Evolutionary conservation across 768 basidiomycete genomes (phyloP).

Genomic region (Hortiboletus campestris): DNA sequence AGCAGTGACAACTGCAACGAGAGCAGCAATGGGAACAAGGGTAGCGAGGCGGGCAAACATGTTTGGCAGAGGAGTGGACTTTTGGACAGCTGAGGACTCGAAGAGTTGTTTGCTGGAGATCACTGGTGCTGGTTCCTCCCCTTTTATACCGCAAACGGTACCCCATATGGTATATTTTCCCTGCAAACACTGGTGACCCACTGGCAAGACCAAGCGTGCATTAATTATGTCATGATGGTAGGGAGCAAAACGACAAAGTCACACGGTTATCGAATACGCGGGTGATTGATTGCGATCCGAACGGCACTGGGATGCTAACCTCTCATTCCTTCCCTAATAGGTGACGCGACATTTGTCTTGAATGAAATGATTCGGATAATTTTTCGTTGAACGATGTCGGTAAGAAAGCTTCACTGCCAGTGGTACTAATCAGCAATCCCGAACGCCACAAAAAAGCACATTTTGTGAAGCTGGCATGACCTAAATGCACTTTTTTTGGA

Average conservation of each 20-base stretch:
- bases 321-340: too few relatives aligned
- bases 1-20: neutral
- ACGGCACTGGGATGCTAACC: too few relatives aligned
- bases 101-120: neutral
- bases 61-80: neutral
- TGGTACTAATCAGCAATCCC: too few relatives aligned
- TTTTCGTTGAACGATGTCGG: too few relatives aligned
- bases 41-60: conserved; percentile 10
- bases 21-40: conserved; percentile 12
- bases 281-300: neutral
- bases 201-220: neutral
- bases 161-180: neutral
- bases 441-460: too few relatives aligned
- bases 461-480: too few relatives aligned
- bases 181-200: neutral
- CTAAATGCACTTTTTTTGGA: too few relatives aligned
- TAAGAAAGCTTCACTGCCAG: too few relatives aligned
- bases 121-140: neutral
- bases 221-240: neutral
- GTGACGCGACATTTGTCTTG: too few relatives aligned
- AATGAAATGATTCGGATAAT: too few relatives aligned
- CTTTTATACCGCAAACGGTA: neutral
- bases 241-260: neutral
- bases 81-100: neutral
- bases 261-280: neutral